Conservation (phyloP, 2,329 filamentous ascomycete genomes). For the Verticillium dahliae region DNA sequence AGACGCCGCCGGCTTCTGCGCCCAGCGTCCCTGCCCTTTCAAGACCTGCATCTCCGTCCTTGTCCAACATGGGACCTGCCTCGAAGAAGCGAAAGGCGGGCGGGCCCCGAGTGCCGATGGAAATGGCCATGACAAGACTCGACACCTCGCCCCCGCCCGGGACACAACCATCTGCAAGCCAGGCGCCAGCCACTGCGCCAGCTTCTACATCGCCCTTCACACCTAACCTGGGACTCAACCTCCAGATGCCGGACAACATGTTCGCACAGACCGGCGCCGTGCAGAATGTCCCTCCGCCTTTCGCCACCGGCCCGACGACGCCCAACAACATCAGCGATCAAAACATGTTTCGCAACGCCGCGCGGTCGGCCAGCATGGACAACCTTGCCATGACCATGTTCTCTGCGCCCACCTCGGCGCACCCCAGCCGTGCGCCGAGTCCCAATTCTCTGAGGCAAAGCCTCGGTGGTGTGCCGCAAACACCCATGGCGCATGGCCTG, state of each 20-base stretch:
- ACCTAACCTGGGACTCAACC: conserved; percentile 36
- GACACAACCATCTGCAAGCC: conserved; percentile 28
- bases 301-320: conserved; percentile 56
- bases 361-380: conserved; percentile 59
- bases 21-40: conserved; percentile 39
- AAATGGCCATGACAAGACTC: conserved; percentile 75
- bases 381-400: conserved; percentile 58
- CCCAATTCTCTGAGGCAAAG: conserved; percentile 50
- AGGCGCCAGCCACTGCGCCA: conserved; percentile 23
- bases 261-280: conserved; percentile 16
- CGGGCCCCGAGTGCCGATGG: conserved; percentile 63
- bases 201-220: conserved; percentile 48
- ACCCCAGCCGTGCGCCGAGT: conserved; percentile 72
- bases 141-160: conserved; percentile 47
- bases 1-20: conserved; percentile 6
- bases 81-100: conserved; percentile 81
- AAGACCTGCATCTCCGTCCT: conserved; percentile 65
- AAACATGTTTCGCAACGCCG: conserved; percentile 46
- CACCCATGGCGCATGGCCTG: conserved; percentile 40
- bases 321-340: conserved; percentile 57
- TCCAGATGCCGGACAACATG: conserved; percentile 26
- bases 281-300: conserved; percentile 17
- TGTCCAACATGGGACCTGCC: conserved; percentile 51
- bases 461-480: conserved; percentile 31
- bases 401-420: conserved; percentile 65